Evolutionary conservation across 192 early-diverging fungal species (phyloP), one percentile per base, ranked within the genome.

Genomic region (Coemansia sp.): DNA sequence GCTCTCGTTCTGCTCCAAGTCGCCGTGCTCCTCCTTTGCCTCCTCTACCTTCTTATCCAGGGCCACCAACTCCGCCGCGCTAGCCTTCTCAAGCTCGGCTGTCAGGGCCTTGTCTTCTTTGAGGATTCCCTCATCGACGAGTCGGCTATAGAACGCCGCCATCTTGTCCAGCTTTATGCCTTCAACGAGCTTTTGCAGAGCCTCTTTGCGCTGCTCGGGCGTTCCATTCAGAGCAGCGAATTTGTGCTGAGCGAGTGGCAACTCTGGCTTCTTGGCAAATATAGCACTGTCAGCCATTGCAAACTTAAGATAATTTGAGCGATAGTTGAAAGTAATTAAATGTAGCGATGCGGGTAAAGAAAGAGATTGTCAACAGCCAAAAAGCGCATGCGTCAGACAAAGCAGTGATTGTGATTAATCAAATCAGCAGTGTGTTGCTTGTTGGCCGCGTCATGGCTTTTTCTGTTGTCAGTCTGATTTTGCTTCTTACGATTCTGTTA

Each of bases 21-120:
- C 95, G 46, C 98, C 98, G 62, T 95, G 78, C 69, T 97, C 97
- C 66, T 93, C 86, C 75, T 94, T 92, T 14, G 98, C 96, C 69
- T 96, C 96, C 68, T 88, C 88, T 14, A 95, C 78, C 63, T 90
- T 90, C 46, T 90, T 95, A 46, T 98, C 95, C 49, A 98, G 87
- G 46, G 78, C 78, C 49, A 89, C 88, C 47, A 96, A 77, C 63
- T 89, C 85, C 53, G 89, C 91, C n/a, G 87, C 86, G 78, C 97
- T 98, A 13, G 77, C 88, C n/a, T 76, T 68, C 28, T 80, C 66
- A n/a, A 76, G 80, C 73, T 80, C 71, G 35, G 69, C 63, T 39
- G 23, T 66, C 63, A 72, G 57, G 17, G 65, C 71, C 42, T 65
- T 57, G 72, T 83, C 77, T 55, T 74, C 46, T 69, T 70, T 55